Evolutionary conservation across 2,329 filamentous ascomycete genomes (phyloP).

Genomic region (Cyclaneusma minus): DNA sequence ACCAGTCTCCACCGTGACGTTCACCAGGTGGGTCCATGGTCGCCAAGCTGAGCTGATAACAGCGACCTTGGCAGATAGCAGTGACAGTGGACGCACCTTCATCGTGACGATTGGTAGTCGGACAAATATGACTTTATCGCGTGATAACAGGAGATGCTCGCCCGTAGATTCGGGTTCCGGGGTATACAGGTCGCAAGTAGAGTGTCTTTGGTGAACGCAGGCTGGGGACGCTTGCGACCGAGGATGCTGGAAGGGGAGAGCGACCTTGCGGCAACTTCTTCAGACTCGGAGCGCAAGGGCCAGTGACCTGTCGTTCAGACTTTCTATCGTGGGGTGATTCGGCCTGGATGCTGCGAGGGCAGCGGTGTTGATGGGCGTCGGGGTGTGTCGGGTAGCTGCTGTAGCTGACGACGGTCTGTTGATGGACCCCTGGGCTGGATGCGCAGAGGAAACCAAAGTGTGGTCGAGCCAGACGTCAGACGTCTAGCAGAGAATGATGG

Average conservation of each 20-base stretch:
- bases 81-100: too few species aligned
- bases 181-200: neutral
- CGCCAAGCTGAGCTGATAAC: too few species aligned
- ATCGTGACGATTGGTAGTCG: too few species aligned
- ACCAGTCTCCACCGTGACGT: too few species aligned
- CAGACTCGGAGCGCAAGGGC: slow-evolving; percentile 19
- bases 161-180: too few species aligned
- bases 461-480: slow-evolving; percentile 25
- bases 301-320: slow-evolving; percentile 14
- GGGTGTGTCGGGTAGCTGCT: slow-evolving; percentile 16
- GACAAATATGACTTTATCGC: too few species aligned
- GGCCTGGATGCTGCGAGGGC: slow-evolving; percentile 7
- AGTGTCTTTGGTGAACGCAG: slow-evolving; percentile 5
- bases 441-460: slow-evolving; percentile 24
- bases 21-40: too few species aligned
- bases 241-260: slow-evolving; percentile 16
- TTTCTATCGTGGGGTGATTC: neutral
- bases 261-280: slow-evolving; percentile 16
- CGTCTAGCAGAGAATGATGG: slow-evolving; percentile 25
- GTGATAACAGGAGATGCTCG: too few species aligned
- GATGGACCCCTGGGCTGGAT: slow-evolving; percentile 27
- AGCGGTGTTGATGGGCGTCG: slow-evolving; percentile 5
- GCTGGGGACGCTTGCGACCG: slow-evolving; percentile 16
- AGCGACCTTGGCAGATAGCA: too few species aligned
- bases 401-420: slow-evolving; percentile 26